Evolutionary conservation across 768 basidiomycete genomes (phyloP).

Genomic region (Pisolithus sp.): DNA sequence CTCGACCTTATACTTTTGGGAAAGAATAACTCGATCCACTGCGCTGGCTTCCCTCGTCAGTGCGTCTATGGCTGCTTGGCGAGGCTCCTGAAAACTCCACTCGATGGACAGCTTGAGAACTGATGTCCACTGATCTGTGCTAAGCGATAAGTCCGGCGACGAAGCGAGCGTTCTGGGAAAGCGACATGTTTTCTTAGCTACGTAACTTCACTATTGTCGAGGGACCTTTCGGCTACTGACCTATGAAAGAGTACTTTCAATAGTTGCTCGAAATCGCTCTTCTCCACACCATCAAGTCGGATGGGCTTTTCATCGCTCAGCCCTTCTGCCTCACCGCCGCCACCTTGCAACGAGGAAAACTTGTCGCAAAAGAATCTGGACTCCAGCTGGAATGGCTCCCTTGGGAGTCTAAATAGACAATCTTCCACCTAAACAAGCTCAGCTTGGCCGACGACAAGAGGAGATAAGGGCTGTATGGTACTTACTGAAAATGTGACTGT

Average conservation of each 20-base stretch:
- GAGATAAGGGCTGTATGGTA: not conserved
- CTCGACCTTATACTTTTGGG: not conserved
- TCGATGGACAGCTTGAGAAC: not conserved
- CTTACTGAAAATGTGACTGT: constrained; percentile 5
- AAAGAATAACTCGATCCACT: not conserved
- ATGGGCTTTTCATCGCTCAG: constrained; percentile 10
- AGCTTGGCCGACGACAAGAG: not conserved
- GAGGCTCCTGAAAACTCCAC: not conserved
- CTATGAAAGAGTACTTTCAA: constrained; percentile 8
- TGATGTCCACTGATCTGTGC: not conserved
- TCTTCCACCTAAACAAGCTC: constrained; percentile 9
- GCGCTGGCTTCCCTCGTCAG: not conserved
- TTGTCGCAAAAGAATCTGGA: constrained; percentile 12
- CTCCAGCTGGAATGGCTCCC: constrained; percentile 5
- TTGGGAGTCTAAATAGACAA: constrained; percentile 11
- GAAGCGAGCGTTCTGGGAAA: not conserved
- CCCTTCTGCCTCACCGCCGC: constrained; percentile 2
- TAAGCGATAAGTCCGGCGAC: not conserved
- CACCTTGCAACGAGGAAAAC: constrained; percentile 6
- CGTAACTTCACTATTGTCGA: not conserved
- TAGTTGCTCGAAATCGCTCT: constrained; percentile 9
- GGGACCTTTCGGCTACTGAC: not conserved
- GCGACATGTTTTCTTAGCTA: not conserved
- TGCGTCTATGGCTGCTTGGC: not conserved
- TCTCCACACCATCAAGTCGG: constrained; percentile 10